Conservation (phyloP, 495 filamentous ascomycete genomes). For the Daldinia bambusicola region DNA sequence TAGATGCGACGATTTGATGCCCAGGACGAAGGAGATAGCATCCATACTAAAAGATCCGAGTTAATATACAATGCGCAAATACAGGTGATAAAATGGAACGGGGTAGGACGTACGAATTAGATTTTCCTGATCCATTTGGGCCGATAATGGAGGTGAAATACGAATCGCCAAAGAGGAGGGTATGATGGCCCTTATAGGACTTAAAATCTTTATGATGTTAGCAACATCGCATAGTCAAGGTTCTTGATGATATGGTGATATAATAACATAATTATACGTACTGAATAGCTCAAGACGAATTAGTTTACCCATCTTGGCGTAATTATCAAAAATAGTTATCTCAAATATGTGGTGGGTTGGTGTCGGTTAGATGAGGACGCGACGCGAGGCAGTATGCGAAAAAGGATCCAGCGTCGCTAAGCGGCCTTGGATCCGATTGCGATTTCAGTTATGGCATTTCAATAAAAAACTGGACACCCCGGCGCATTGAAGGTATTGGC, state of each 20-base stretch:
- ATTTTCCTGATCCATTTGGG: slow-evolving; percentile 99
- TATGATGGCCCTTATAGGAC: slow-evolving; percentile 96
- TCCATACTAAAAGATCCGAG: slow-evolving; percentile 78
- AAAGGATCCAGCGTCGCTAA: slow-evolving; percentile 34
- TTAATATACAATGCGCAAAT: slow-evolving; percentile 12
- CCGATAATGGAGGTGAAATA: slow-evolving; percentile 99
- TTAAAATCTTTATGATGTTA: slow-evolving; percentile 83
- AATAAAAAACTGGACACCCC: slow-evolving; percentile 12
- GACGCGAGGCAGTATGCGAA: slow-evolving; percentile 42
- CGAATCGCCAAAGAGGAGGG: slow-evolving; percentile 93
- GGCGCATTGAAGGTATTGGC: slow-evolving; percentile 10
- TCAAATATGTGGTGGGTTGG: slow-evolving; percentile 5
- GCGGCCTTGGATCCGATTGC: slow-evolving; percentile 22
- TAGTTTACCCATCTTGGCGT: slow-evolving; percentile 77
- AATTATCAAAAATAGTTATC: slow-evolving; percentile 14
- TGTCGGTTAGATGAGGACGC: slow-evolving; percentile 29
- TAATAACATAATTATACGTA: slow-evolving; percentile 56
- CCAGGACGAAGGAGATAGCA: slow-evolving; percentile 98
- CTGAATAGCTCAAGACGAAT: slow-evolving; percentile 94
- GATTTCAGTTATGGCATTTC: slow-evolving; percentile 38
- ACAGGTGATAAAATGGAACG: neutral
- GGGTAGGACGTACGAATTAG: slow-evolving; percentile 83
- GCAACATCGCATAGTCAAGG: slow-evolving; percentile 10
- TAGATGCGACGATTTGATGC: slow-evolving; percentile 96
- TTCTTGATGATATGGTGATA: neutral